These are phyloP conservation scores for Syncephalastrum racemosum DNA, from an alignment of 371 early-diverging fungal genomes.

Conservation along the genomic window DNA sequence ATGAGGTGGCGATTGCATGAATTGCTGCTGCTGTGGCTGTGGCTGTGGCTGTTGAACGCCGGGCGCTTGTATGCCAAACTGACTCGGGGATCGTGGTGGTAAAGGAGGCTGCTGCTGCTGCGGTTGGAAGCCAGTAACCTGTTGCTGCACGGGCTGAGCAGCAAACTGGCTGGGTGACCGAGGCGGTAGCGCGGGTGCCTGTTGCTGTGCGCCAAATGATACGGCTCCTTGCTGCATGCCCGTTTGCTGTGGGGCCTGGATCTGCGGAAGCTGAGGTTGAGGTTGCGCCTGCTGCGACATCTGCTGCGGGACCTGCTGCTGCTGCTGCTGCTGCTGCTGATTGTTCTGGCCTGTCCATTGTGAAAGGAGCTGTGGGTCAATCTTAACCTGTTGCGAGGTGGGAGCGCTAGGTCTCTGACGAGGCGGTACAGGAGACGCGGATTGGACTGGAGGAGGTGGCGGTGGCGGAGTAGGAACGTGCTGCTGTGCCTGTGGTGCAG, in stretches of 20 bases:
- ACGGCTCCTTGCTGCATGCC: constrained; percentile 18
- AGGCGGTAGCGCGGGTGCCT: constrained; percentile 11
- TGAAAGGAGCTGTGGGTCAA: constrained; percentile 34
- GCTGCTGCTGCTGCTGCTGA: constrained; percentile 8
- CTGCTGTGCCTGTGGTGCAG: constrained; percentile 14
- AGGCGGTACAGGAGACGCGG: constrained; percentile 3
- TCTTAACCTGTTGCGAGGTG: constrained; percentile 33
- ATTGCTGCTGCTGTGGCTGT: constrained; percentile 18
- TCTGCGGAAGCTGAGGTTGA: constrained; percentile 21
- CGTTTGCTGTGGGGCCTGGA: constrained; percentile 19
- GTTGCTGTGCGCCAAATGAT: constrained; percentile 10
- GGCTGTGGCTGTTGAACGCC: constrained; percentile 14
- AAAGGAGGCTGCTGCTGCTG: constrained; percentile 15
- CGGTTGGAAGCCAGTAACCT: constrained; percentile 10
- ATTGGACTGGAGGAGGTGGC: constrained; percentile 19
- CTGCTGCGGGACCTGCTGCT: constrained; percentile 26
- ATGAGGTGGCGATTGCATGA: constrained; percentile 23
- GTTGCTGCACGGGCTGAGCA: constrained; percentile 13
- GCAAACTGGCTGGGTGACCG: not conserved
- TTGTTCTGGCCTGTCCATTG: constrained; percentile 31
- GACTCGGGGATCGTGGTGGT: constrained; percentile 16
- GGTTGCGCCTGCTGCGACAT: constrained; percentile 9
- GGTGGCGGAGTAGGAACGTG: constrained; percentile 12
- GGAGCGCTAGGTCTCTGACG: constrained; percentile 36
- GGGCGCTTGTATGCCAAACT: constrained; percentile 9